Evolutionary conservation across 1,139 yeast genomes (phyloP).

Genomic region (Wickerhamiella pararugosa): DNA sequence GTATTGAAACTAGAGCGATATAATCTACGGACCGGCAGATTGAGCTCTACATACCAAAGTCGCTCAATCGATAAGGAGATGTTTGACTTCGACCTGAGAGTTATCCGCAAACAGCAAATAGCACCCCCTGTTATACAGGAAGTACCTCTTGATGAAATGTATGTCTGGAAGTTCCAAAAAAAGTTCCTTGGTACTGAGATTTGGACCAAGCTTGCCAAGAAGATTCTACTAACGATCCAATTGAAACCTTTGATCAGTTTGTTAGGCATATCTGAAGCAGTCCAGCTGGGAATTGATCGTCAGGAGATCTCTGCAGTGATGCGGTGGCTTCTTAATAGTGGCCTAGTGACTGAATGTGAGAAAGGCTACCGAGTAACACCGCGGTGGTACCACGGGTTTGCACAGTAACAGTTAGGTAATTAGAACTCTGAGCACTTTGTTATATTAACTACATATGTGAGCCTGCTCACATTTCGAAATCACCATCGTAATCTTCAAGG

Average conservation of each 20-base stretch:
- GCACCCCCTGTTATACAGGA: neutral
- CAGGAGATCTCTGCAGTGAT: constrained; percentile 4
- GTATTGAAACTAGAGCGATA: constrained; percentile 1
- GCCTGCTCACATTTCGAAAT: constrained; percentile 22
- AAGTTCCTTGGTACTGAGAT: neutral
- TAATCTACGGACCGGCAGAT: constrained; percentile 5
- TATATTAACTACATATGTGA: neutral
- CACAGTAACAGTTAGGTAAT: neutral
- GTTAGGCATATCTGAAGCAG: neutral
- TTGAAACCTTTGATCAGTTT: constrained; percentile 2
- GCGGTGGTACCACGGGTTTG: constrained; percentile 4
- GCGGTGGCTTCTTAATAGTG: constrained; percentile 3
- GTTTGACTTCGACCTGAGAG: constrained; percentile 7
- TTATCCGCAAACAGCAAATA: neutral
- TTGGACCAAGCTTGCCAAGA: constrained; percentile 1
- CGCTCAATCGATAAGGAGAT: constrained; percentile 6
- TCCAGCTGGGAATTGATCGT: neutral
- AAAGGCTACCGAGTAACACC: constrained; percentile 2
- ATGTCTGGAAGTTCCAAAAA: neutral
- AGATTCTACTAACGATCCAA: neutral
- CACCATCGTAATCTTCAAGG: constrained; percentile 30
- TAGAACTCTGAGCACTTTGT: neutral
- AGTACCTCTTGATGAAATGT: neutral
- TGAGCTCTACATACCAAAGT: constrained; percentile 8
- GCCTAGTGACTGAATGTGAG: neutral